Conservation (phyloP, 108 stramenopile species). For the Hondaea fermentalgiana region DNA sequence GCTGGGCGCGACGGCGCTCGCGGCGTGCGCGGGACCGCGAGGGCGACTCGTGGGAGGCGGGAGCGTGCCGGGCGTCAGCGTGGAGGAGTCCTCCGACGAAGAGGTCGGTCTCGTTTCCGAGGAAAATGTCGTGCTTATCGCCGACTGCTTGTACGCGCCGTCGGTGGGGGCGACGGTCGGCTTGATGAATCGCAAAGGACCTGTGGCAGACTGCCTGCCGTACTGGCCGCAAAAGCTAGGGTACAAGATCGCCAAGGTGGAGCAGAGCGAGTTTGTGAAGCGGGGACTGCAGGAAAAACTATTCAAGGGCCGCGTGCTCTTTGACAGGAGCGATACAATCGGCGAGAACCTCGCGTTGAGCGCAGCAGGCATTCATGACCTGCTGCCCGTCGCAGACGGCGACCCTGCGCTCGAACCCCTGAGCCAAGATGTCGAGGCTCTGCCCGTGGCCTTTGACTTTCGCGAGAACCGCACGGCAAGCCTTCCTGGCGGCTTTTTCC, state of each 20-base stretch:
- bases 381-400: neutral
- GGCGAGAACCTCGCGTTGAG: neutral
- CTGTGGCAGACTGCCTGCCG: neutral
- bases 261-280: neutral
- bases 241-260: neutral
- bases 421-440: neutral
- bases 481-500: neutral
- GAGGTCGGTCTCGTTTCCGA: neutral
- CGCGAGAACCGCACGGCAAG: neutral
- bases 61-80: too few relatives aligned
- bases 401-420: neutral
- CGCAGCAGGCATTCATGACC: neutral
- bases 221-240: neutral
- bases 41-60: too few relatives aligned
- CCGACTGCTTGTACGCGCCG: neutral
- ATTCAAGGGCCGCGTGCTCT: neutral
- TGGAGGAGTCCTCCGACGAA: too few relatives aligned
- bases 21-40: too few relatives aligned
- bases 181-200: neutral
- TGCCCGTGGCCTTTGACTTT: constrained; percentile 6
- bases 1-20: too few relatives aligned
- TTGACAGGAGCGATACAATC: neutral
- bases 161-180: neutral
- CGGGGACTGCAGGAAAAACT: neutral
- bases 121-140: neutral